A percentile compares a stretch with the other conserved stretches of the same genome.
Conservation (phyloP, 2,329 filamentous ascomycete species). For the Fulvia fulva region DNA sequence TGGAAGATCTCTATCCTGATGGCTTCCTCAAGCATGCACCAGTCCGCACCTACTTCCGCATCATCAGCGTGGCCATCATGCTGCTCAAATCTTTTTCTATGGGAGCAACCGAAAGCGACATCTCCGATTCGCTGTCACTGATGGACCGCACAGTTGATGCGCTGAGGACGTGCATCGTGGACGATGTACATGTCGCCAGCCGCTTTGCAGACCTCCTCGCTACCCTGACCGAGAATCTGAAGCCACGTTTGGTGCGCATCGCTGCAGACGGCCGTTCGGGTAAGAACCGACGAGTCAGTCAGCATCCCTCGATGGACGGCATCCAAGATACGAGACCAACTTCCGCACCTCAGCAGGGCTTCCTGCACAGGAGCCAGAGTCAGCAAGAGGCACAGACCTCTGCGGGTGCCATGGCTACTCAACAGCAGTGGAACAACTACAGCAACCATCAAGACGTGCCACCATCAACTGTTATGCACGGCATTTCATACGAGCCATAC, state of each 20-base stretch:
- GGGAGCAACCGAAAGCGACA: slow-evolving; percentile 72
- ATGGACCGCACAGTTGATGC: slow-evolving; percentile 73
- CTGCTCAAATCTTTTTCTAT: slow-evolving; percentile 79
- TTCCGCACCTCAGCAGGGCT: neutral
- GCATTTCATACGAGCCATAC: slow-evolving; percentile 44
- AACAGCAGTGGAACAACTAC: slow-evolving; percentile 23
- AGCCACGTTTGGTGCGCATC: slow-evolving; percentile 64
- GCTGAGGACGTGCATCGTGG: slow-evolving; percentile 72
- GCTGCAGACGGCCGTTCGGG: slow-evolving; percentile 41
- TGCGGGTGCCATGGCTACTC: slow-evolving; percentile 14
- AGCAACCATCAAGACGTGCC: slow-evolving; percentile 8
- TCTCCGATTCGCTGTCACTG: slow-evolving; percentile 68
- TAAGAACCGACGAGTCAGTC: slow-evolving; percentile 22
- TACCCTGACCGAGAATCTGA: slow-evolving; percentile 68
- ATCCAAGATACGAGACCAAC: neutral
- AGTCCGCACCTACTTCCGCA: slow-evolving; percentile 80
- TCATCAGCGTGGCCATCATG: slow-evolving; percentile 82
- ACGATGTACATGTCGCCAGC: slow-evolving; percentile 81
- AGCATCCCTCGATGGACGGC: slow-evolving; percentile 7
- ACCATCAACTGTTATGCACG: slow-evolving; percentile 37
- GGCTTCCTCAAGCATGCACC: slow-evolving; percentile 79
- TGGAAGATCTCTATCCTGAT: slow-evolving; percentile 68
- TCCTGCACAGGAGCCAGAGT: slow-evolving; percentile 3
- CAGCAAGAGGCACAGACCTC: slow-evolving; percentile 19
- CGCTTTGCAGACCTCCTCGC: slow-evolving; percentile 80